Base-by-base conservation (phyloP, 2,329 filamentous ascomycete genomes). In the Exophiala sideris region DNA sequence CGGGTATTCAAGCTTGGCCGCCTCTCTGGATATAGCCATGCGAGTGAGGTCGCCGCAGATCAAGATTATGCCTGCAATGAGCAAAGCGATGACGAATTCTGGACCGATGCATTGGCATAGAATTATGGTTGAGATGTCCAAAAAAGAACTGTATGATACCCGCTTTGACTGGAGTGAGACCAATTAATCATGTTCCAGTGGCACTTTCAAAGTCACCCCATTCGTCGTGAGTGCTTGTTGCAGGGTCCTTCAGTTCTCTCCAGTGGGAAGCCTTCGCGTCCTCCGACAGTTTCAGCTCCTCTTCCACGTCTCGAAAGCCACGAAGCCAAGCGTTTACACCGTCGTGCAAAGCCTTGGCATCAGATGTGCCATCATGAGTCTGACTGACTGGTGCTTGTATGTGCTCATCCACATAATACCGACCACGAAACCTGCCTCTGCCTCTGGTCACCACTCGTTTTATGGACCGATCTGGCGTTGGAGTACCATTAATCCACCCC, bases 281-380 rank as follows among this genome's bases (percentile, higher is more conserved):
- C 20, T 46, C 34, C 8, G 45, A 45, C n/a, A 42, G 50, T 41
- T 42, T 44, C 58, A 72, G 68, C 24, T 66, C 71, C 55, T 74
- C 71, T 56, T 74, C 70, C 11, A 71, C 65, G 58, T 75, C 72
- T 39, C 66, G 68, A 68, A 73, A 74, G 8, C 71, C 73, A 18
- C 71, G 66, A 65, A 74, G 69, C 73, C 73, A 75, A 14, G 70
- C 70, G 18, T 60, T 66, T 11, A 75, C 65, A 3, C 73, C 73
- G 14, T 75, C 71, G 32, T 61, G 58, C n/a, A 65, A 36, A 20
- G 57, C 54, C 35, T 52, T 53, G n/a, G 40, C 54, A 36, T 64
- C 62, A 12, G 53, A 24, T 16, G 41, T 34, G 14, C 44, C 52
- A 38, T 51, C 51, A 11, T 41, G 11, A 21, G 36, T 42, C 51